Evolutionary conservation across 2,329 filamentous ascomycete genomes (phyloP), one percentile per base, ranked within the genome.

Genomic region (Aureobasidium uvarum): DNA sequence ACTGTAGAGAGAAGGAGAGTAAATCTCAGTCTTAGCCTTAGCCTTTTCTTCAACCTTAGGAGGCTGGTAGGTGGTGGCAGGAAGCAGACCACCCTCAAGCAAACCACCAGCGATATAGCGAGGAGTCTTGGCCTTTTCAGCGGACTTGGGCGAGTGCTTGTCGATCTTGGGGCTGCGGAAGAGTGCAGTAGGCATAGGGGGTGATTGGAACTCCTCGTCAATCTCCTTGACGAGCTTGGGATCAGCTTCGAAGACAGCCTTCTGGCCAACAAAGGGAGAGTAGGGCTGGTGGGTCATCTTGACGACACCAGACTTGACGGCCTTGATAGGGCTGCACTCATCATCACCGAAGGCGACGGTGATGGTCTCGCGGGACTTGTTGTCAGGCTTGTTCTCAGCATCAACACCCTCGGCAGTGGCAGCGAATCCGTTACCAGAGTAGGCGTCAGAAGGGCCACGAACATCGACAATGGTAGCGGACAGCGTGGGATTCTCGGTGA

Each of bases 31-130:
- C 55, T 58, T 45, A 5, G 28, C 5, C 20, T 39, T n/a, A 16
- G 3, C 5, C 45, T 50, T 20, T 23, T 51, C 45, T n/a, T 23
- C 16, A 20, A 10, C 10, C 18, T 16, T 11, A n/a, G 43, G 43
- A 45, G 46, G 60, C 25, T 63, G 41, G 38, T 63, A 63, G 10
- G 28, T 36, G 13, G 46, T 63, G 11, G 46, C 36, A n/a, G 60
- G 60, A 1, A 63, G 60, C 20, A 52, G 20, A 36, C 43, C 43
- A 25, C 50, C 50, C 50, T 52, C 50, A 1, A 52, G 50, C 3
- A 52, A 16, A 23, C 50, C 50, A 4, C 31, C 50, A 31, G 39
- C 39, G 3, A 31, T 45, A 20, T 33, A 39, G 39, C 39, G 39
- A 33, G 55, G 55, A 14, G 39, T 39, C 38, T 43, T 55, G 13